A percentile compares a stretch with the other conserved stretches of the same genome.
These are phyloP conservation scores for Pezicula rhizophila DNA, from an alignment of 2,329 filamentous ascomycete species.

Conservation along the genomic window DNA sequence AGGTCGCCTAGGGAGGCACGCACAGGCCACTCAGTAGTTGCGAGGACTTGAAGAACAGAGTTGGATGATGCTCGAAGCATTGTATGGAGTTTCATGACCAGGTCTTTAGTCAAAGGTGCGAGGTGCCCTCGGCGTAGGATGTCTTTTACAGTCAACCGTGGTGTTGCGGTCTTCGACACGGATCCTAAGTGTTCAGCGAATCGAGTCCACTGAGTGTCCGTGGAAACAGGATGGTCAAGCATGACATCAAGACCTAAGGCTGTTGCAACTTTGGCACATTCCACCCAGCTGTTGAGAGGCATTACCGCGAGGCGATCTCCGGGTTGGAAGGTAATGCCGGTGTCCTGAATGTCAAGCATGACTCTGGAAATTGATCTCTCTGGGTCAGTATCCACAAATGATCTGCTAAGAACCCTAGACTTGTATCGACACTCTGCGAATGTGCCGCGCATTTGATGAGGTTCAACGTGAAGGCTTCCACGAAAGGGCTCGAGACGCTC, in stretches of 20 bases:
- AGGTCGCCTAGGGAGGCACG: constrained; percentile 44
- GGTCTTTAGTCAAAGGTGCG: constrained; percentile 44
- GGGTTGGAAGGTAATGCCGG: constrained; percentile 46
- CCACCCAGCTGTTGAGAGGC: constrained; percentile 48
- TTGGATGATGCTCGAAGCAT: constrained; percentile 44
- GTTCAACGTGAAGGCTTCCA: constrained; percentile 40
- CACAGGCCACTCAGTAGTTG: constrained; percentile 46
- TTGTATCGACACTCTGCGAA: constrained; percentile 49
- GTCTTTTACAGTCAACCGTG: constrained; percentile 38
- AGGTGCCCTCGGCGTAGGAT: constrained; percentile 46
- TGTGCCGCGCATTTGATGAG: constrained; percentile 47
- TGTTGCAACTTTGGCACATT: constrained; percentile 47
- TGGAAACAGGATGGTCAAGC: constrained; percentile 35
- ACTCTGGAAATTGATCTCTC: constrained; percentile 41
- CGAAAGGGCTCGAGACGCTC: constrained; percentile 45
- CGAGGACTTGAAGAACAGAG: constrained; percentile 41
- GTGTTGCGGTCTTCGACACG: constrained; percentile 24
- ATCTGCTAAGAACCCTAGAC: constrained; percentile 37
- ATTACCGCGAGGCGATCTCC: constrained; percentile 49
- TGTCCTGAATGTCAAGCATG: constrained; percentile 45
- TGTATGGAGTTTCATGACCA: constrained; percentile 42
- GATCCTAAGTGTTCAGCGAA: constrained; percentile 41
- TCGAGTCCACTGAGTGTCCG: constrained; percentile 38
- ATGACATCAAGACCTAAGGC: constrained; percentile 42
- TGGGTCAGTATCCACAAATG: constrained; percentile 40